phyloP scores from a whole-genome alignment of 768 basidiomycete species.

The Serpula lacrymans region DNA sequence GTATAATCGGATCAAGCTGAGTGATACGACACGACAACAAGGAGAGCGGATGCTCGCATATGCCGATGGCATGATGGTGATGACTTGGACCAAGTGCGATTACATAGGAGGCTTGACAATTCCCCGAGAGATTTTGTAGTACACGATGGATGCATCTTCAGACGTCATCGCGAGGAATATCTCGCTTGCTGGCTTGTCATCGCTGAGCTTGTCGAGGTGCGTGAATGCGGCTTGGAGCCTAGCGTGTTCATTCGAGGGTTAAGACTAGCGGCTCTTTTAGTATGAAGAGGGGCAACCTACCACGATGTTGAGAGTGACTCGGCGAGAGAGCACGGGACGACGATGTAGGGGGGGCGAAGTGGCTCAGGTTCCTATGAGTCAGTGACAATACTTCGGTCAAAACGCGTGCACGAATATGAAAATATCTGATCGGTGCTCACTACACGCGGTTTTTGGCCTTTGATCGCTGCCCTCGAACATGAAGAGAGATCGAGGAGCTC shows the following conservation, averaged over 20 bases:
- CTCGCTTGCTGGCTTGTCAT: constrained; percentile 31
- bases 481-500: constrained; percentile 56
- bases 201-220: constrained; percentile 40
- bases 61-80: too few relatives aligned
- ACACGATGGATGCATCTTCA: constrained; percentile 79
- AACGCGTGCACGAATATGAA: not conserved
- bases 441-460: constrained; percentile 51
- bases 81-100: too few relatives aligned
- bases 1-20: too few relatives aligned
- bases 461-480: constrained; percentile 55
- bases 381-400: not conserved
- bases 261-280: too few relatives aligned
- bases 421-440: constrained; percentile 38
- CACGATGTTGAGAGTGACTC: constrained; percentile 64
- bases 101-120: constrained; percentile 71
- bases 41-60: too few relatives aligned
- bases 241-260: not conserved
- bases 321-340: constrained; percentile 66
- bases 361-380: constrained; percentile 35
- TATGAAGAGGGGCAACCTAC: constrained; percentile 31
- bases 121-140: constrained; percentile 77
- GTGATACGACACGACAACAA: too few relatives aligned
- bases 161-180: constrained; percentile 71
- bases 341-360: constrained; percentile 30
- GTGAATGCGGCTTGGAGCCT: constrained; percentile 62